Conservation (phyloP, 1,284 basidiomycete genomes). For the Naganishia sp. region DNA sequence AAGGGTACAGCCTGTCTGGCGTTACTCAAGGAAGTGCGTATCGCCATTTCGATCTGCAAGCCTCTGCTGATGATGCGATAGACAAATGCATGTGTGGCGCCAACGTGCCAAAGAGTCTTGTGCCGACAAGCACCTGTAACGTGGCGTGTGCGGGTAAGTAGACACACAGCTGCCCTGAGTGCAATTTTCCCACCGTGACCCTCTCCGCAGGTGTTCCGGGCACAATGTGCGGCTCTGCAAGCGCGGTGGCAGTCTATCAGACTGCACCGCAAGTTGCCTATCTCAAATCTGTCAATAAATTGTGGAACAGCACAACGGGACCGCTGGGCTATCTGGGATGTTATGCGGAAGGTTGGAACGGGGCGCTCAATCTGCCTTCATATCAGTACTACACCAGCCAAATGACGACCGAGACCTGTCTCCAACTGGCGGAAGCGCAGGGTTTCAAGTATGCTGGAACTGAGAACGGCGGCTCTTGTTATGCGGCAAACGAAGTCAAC, state of each 20-base stretch:
- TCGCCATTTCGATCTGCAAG: too few relatives aligned
- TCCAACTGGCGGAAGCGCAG: slow-evolving; percentile 16
- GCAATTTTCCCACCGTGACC: not conserved
- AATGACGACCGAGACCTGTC: slow-evolving; percentile 15
- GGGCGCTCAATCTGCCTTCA: not conserved
- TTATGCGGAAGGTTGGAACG: slow-evolving; percentile 35
- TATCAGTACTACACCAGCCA: slow-evolving; percentile 21
- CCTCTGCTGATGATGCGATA: not conserved
- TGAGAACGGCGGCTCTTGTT: slow-evolving; percentile 22
- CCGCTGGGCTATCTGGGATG: slow-evolving; percentile 37
- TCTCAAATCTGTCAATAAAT: not conserved
- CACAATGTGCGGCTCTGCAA: slow-evolving; percentile 16
- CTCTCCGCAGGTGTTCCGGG: not conserved
- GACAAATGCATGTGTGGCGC: slow-evolving; percentile 27
- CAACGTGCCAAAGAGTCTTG: slow-evolving; percentile 18
- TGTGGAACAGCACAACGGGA: slow-evolving; percentile 29
- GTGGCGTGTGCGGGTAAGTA: slow-evolving; percentile 21
- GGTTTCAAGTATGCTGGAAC: slow-evolving; percentile 25
- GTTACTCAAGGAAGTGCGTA: slow-evolving; percentile 29
- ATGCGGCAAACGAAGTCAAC: slow-evolving; percentile 22
- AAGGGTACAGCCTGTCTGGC: slow-evolving; percentile 11
- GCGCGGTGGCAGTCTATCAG: slow-evolving; percentile 20
- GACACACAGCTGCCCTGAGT: not conserved
- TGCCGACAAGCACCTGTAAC: slow-evolving; percentile 19
- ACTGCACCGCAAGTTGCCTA: slow-evolving; percentile 9